phyloP scores from a whole-genome alignment of 179 eudicot species.

The Beta corolliflora region DNA sequence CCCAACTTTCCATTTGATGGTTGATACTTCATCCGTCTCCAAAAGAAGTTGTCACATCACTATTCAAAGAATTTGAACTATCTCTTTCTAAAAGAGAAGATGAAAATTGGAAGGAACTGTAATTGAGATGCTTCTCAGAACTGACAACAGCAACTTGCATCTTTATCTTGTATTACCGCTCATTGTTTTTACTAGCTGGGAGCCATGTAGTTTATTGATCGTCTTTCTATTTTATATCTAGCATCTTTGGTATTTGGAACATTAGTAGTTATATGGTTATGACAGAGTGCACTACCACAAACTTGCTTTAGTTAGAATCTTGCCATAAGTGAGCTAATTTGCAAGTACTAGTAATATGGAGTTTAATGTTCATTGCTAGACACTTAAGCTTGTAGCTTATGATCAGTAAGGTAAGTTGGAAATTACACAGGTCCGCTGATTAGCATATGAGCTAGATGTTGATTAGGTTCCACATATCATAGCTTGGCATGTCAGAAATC shows the following conservation, averaged over 20 bases:
- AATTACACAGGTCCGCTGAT: background rate
- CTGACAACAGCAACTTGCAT: background rate
- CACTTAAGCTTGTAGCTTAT: background rate
- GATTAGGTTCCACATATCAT: background rate
- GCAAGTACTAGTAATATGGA: background rate
- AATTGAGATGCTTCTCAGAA: background rate
- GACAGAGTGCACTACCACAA: background rate
- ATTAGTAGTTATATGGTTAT: background rate
- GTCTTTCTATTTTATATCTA: background rate
- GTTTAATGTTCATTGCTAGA: background rate
- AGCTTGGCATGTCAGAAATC: background rate
- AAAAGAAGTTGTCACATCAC: background rate
- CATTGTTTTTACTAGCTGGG: background rate
- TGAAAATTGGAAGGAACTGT: background rate
- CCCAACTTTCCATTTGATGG: too few relatives aligned
- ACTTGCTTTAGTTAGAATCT: background rate
- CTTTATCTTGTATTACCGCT: background rate
- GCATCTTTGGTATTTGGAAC: background rate
- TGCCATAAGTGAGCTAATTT: background rate
- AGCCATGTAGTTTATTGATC: background rate
- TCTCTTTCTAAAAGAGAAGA: background rate
- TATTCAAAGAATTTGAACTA: background rate
- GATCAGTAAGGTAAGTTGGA: background rate
- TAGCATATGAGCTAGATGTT: background rate
- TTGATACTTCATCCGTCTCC: background rate